Base-by-base conservation (phyloP, 148 eudicot species). In the Rheum nobile region DNA sequence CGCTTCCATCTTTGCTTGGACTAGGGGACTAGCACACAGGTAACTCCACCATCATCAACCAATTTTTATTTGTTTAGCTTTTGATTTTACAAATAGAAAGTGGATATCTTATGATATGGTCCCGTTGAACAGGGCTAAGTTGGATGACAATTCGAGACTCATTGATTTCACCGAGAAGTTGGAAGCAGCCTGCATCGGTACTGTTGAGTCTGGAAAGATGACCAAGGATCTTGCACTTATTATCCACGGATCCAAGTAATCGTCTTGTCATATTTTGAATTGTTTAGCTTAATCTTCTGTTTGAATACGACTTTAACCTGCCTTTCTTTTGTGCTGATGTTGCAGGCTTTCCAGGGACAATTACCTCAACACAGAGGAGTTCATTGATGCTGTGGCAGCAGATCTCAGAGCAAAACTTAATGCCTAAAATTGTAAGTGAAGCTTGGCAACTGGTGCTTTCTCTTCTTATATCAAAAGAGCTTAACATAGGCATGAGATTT, bases 1-100 rank as follows among this genome's bases (percentile, higher is more conserved):
- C 70, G 97, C 97, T 57, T 92, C 97, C 11, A 90, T 92, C 82
- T 92, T 92, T 84, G 97, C 97, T 38, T 92, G 97, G 97, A 77
- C 97, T 38, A 84, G 96, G 44, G 97, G 97, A 43, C 93, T 92
- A 73, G 94, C 97, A 74, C 97, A 91, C 85, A 78, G 97, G 97
- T 86, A 80, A 44, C 6, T 39, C 12, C 67, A 59, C 67, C 67
- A 12, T 12, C 67, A 10, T 59, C 34, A 59, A 17, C 41, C 11
- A 5, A 31, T 16, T 31, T 32, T 5, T 0, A 29, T 32, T 32
- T 17, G 41, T 50, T 73, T 0, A 0, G 31, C 39, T 21, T 41
- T 41, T 48, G 41, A 52, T 14, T n/a, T 24, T 7, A 22, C 6
- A 16, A 21, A 0, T 69, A 41, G 4, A 16, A 68, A 16, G 1